Base-by-base conservation (phyloP, 1,284 basidiomycete genomes). In the Ceraceosorus guamensis region DNA sequence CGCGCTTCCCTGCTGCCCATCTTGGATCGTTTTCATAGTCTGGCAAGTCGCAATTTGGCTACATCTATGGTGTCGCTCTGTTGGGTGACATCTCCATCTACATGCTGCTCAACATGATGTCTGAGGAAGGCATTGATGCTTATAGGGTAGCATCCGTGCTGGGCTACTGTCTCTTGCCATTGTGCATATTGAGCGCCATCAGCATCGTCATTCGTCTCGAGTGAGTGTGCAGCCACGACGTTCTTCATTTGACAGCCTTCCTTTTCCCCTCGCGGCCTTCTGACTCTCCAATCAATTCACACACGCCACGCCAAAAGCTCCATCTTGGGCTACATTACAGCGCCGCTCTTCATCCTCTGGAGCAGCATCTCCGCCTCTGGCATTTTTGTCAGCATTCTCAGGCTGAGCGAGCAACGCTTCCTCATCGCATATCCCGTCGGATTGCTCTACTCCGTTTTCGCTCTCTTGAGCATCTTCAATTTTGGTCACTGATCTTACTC, bases 21-120 rank as follows among this genome's bases (percentile, higher is more conserved):
- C 39, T 33, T 6, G n/a, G 35, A 24, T 24, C 41, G 2, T 43
- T 16, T 10, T 10, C 16, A 14, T 75, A 97, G 91, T 91, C 91
- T 13, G 95, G 95, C 61, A 97, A 96, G 80, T 89, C 91, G 6
- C 95, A 97, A 76, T 99, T 99, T 78, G 91, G 90, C 33, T 97
- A 97, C 78, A 97, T 98, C 65, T 99, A 99, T 77, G 95, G 95
- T 50, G 89, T 99, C 61, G 93, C 89, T 49, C 83, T 97, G 11
- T 83, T 98, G 66, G 95, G 95, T 52, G 91, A 88, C 3, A 82
- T 85, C n/a, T 91, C 91, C 39, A 87, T 98, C 73, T 98, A 98
- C 81, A 84, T 86, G 47, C 85, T 99, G 55, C 84, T 99, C 68
- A 98, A 99, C 76, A 83, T 97, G 65, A 98, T 99, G 95, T 90